Base-by-base conservation (phyloP, 1,139 yeast genomes). In the Suhomyces guaymorum region DNA sequence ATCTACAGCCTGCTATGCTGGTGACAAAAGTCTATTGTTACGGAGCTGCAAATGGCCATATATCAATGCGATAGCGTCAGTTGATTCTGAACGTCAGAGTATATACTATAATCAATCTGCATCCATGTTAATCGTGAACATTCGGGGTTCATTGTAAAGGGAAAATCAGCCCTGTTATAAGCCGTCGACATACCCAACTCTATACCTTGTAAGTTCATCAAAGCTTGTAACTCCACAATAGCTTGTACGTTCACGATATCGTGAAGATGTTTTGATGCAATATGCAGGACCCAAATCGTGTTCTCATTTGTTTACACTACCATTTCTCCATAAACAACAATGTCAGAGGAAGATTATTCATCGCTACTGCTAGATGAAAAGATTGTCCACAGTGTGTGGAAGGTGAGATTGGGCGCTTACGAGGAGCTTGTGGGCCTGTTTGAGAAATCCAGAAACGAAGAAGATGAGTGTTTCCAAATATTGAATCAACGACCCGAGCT, bases 311-410 rank as follows among this genome's bases (percentile, higher is more conserved):
- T 40, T 40, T 40, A 38, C 39, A 35, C 29, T 32, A 38, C 36
- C 27, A 29, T 10, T 8, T 19, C 27, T 10, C 16, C 14, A 16
- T 15, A 11, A 18, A 11, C 14, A n/a, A 24, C 31, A 41, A 60
- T 57, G 63, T 47, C 62, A 34, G 61, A 56, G 25, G 80, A 75
- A 33, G 95, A 87, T 52, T 82, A 66, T 49, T 68, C 82, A 24
- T 54, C 70, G 8, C 64, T 89, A 35, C 80, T 95, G 2, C 57
- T 88, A 21, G 78, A 75, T 13, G 88, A 85, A 36, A 67, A 88
- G 32, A 62, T 86, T 30, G 64, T 57, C 9, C 94, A 86, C 58
- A 82, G 80, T 53, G 79, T 76, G n/a, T 94, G 98, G 98, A 90
- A 89, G 59, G 97, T 81, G 10, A 79, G 99, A 41, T 68, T 78